A percentile compares a stretch with the other conserved stretches of the same genome.
phyloP scores from a whole-genome alignment of 306 rosid genomes.

The Alnus glutinosa region DNA sequence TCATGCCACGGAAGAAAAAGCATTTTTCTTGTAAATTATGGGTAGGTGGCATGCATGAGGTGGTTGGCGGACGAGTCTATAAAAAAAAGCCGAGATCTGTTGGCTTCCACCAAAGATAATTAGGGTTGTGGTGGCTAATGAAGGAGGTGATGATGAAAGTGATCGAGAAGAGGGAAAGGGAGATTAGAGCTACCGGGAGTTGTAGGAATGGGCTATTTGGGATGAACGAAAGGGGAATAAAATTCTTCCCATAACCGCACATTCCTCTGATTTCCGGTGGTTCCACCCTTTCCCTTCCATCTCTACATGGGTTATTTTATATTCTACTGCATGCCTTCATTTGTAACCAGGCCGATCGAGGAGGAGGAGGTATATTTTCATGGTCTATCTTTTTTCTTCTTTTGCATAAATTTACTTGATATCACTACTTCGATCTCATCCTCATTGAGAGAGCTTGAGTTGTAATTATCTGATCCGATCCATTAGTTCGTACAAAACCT shows the following conservation, averaged over 20 bases:
- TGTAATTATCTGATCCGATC: too few species aligned
- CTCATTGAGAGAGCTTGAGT: too few species aligned
- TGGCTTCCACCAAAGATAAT: not conserved
- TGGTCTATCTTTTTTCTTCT: not conserved
- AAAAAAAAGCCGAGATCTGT: not conserved
- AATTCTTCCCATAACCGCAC: constrained; percentile 53
- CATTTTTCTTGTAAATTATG: too few species aligned
- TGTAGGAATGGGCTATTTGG: constrained; percentile 55
- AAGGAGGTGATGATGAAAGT: not conserved
- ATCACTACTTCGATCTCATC: too few species aligned
- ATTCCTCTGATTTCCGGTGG: constrained; percentile 50
- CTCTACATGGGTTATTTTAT: not conserved
- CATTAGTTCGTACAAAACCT: too few species aligned
- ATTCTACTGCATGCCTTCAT: not conserved
- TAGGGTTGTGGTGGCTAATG: not conserved
- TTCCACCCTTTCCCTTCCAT: constrained; percentile 53
- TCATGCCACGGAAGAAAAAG: too few species aligned
- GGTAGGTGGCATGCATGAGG: too few species aligned
- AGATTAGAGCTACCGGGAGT: constrained; percentile 42
- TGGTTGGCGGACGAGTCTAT: not conserved
- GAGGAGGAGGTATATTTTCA: not conserved
- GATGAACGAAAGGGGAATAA: constrained; percentile 23
- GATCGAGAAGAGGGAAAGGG: constrained; percentile 51
- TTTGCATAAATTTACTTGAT: not conserved
- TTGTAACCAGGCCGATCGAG: not conserved